Percentiles rank a stretch among this genome's conserved stretches.
These are phyloP conservation scores for Aspergillus pseudotamarii DNA, from an alignment of 2,329 filamentous ascomycete species.

Conservation along the genomic window DNA sequence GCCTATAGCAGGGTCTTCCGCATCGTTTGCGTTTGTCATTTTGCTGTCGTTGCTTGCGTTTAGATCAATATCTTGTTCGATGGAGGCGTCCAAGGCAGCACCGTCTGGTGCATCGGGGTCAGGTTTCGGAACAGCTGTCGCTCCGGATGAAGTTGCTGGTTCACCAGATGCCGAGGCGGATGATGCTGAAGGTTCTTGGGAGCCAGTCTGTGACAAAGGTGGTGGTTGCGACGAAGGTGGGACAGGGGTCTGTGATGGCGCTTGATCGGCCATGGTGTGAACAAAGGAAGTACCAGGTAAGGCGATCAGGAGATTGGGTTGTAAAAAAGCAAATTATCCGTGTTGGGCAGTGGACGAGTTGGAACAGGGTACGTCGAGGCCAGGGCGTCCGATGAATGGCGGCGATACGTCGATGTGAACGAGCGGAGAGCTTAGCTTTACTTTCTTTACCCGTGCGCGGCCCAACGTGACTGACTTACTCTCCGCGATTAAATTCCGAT, in stretches of 20 bases:
- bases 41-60: conserved; percentile 26
- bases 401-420: conserved; percentile 1
- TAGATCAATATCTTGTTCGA: conserved; percentile 44
- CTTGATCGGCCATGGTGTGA: conserved; percentile 39
- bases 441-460: not conserved
- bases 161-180: conserved; percentile 19
- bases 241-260: conserved; percentile 26
- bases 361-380: conserved; percentile 1
- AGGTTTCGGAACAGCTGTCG: conserved; percentile 24
- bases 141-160: conserved; percentile 20
- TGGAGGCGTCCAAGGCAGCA: conserved; percentile 34
- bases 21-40: conserved; percentile 21
- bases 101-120: conserved; percentile 29
- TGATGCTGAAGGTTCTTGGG: conserved; percentile 26
- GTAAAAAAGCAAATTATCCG: conserved; percentile 15
- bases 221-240: conserved; percentile 24
- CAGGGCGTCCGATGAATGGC: conserved; percentile 1
- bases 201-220: conserved; percentile 26
- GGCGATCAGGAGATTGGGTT: not conserved
- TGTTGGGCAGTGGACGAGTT: conserved; percentile 12
- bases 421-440: conserved; percentile 1
- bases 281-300: not conserved
- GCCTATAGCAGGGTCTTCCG: conserved; percentile 18
- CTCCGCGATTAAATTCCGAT: not conserved
- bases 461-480: not conserved